Conservation (phyloP, 805 yeast species). For the Torulaspora franciscae region DNA sequence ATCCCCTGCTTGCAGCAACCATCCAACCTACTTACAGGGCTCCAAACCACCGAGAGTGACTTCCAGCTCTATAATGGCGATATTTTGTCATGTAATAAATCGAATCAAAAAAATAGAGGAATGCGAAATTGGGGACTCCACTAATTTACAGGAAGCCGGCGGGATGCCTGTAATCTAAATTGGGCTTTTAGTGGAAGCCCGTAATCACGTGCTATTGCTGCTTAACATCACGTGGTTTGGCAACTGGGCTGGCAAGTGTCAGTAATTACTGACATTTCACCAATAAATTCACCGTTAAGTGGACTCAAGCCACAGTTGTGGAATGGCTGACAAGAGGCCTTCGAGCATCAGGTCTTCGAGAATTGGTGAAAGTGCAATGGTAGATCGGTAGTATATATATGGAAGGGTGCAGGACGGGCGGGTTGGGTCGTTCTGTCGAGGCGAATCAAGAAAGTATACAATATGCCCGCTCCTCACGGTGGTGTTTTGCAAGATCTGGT, state of each 20-base stretch:
- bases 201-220: background rate
- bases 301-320: conserved; percentile 7
- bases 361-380: background rate
- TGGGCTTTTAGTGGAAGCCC: conserved; percentile 1
- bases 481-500: conserved; percentile 82
- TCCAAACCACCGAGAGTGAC: background rate
- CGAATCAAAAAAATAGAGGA: background rate
- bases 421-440: background rate
- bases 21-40: background rate
- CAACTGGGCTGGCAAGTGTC: background rate
- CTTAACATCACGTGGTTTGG: conserved; percentile 1
- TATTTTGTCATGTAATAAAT: background rate
- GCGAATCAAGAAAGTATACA: background rate
- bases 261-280: too few relatives aligned
- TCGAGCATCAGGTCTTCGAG: background rate
- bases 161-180: background rate
- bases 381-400: background rate
- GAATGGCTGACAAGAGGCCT: background rate
- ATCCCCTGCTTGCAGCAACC: background rate
- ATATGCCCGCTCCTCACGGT: conserved; percentile 85
- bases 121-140: background rate
- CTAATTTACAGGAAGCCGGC: background rate
- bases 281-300: too few relatives aligned
- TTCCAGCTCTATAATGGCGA: background rate
- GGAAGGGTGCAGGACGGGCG: background rate